Evolutionary conservation across 139 green algal genomes (phyloP).

Genomic region (Chlamydomonas eustigma): DNA sequence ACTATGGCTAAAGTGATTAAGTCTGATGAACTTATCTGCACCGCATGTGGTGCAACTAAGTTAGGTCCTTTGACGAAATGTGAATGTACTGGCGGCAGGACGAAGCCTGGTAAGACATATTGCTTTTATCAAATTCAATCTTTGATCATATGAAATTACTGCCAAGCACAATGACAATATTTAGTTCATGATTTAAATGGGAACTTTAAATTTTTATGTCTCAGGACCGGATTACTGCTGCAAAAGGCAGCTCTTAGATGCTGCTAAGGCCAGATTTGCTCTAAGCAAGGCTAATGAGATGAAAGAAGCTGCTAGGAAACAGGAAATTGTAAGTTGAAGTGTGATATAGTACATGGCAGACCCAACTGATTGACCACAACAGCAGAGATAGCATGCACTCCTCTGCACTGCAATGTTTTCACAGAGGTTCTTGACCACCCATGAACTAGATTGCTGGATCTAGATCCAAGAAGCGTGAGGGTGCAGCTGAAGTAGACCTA

Average conservation of each 20-base stretch:
- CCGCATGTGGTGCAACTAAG: neutral
- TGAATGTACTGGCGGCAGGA: neutral
- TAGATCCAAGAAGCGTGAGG: neutral
- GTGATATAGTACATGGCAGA: too few species aligned
- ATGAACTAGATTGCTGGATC: neutral
- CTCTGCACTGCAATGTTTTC: too few species aligned
- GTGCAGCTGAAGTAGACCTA: neutral
- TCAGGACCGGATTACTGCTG: neutral
- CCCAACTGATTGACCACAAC: too few species aligned
- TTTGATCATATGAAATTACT: too few species aligned
- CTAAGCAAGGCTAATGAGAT: neutral
- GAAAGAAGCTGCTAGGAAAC: neutral
- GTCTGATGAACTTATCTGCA: constrained; percentile 3
- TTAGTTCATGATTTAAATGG: too few species aligned
- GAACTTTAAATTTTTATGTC: too few species aligned
- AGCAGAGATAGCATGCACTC: too few species aligned
- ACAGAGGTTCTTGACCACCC: too few species aligned
- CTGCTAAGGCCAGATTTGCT: neutral
- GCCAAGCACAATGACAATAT: too few species aligned
- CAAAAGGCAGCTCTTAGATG: constrained; percentile 4
- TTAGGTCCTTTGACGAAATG: neutral
- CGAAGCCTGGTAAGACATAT: neutral
- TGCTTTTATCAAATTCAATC: too few species aligned
- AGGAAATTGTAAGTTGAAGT: neutral
- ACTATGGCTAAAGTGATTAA: constrained; percentile 13